Evolutionary conservation across 805 yeast genomes (phyloP).

Genomic region (Hemisphaericaspora nanyangensis): DNA sequence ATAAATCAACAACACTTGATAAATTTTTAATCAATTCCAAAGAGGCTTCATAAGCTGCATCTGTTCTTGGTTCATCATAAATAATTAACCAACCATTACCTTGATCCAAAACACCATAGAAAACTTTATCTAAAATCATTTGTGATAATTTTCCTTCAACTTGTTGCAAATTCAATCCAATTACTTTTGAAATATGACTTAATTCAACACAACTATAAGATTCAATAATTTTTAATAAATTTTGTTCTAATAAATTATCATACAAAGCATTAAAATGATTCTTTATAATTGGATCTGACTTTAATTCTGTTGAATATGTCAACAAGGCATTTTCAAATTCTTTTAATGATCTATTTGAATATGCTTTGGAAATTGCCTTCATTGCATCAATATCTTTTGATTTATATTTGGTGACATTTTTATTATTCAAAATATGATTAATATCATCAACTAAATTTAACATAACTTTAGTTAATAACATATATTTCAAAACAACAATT

Average conservation of each 20-base stretch:
- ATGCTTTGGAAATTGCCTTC: constrained; percentile 89
- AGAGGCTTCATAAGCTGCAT: constrained; percentile 83
- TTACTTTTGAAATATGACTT: constrained; percentile 77
- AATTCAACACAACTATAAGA: constrained; percentile 96
- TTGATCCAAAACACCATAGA: constrained; percentile 94
- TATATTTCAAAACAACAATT: constrained; percentile 80
- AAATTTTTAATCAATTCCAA: constrained; percentile 83
- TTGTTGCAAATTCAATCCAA: constrained; percentile 82
- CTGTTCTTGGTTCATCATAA: constrained; percentile 84
- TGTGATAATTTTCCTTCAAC: constrained; percentile 93
- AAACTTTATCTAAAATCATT: constrained; percentile 94
- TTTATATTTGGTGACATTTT: constrained; percentile 63
- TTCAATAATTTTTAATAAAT: constrained; percentile 89
- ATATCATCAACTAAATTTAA: constrained; percentile 82
- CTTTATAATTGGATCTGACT: constrained; percentile 82
- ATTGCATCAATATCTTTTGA: constrained; percentile 91
- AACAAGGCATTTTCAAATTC: constrained; percentile 85
- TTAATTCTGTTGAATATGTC: constrained; percentile 67
- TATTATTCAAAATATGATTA: constrained; percentile 70
- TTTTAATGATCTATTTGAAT: constrained; percentile 81
- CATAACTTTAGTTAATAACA: constrained; percentile 93
- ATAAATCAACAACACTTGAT: constrained; percentile 81
- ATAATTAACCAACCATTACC: constrained; percentile 97
- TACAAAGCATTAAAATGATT: constrained; percentile 90
- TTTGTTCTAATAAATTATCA: constrained; percentile 89